These are phyloP conservation scores for Schizothecium vesticola DNA, from an alignment of 495 filamentous ascomycete species.

Conservation along the genomic window DNA sequence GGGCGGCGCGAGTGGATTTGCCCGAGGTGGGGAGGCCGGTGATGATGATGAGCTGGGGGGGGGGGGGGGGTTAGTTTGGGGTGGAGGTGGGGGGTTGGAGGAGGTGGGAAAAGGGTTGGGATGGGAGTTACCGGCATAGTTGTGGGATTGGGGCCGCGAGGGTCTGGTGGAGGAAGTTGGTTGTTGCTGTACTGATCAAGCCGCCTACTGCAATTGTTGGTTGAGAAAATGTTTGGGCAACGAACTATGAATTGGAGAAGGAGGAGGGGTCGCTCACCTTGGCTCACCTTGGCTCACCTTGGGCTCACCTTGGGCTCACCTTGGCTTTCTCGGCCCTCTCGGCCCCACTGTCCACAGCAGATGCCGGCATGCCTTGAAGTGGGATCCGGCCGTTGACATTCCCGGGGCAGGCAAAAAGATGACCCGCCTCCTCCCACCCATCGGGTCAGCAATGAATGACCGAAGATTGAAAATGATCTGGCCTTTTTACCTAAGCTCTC, in stretches of 20 bases:
- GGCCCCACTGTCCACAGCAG: background rate
- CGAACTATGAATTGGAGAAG: background rate
- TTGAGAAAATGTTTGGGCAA: background rate
- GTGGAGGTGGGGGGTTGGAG: background rate
- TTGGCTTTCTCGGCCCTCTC: too few relatives aligned
- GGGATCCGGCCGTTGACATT: background rate
- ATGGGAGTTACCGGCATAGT: slow-evolving; percentile 15
- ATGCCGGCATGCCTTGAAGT: background rate
- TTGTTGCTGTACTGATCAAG: background rate
- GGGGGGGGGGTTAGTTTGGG: background rate
- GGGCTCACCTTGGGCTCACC: background rate
- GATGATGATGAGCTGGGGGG: slow-evolving; percentile 75
- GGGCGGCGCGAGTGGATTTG: slow-evolving; percentile 79
- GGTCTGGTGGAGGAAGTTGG: background rate
- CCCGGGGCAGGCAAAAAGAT: background rate
- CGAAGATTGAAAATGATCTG: background rate
- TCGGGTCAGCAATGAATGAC: background rate
- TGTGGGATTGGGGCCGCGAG: background rate
- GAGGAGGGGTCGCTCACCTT: background rate
- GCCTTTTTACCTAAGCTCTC: background rate
- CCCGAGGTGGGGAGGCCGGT: slow-evolving; percentile 91
- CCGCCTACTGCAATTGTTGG: background rate
- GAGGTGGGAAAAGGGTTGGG: background rate
- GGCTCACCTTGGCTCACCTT: background rate
- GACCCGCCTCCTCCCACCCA: background rate